A percentile compares a stretch with the other conserved stretches of the same genome.
These are phyloP conservation scores for Aspergillus unguis DNA, from an alignment of 2,329 filamentous ascomycete genomes.

Conservation along the genomic window DNA sequence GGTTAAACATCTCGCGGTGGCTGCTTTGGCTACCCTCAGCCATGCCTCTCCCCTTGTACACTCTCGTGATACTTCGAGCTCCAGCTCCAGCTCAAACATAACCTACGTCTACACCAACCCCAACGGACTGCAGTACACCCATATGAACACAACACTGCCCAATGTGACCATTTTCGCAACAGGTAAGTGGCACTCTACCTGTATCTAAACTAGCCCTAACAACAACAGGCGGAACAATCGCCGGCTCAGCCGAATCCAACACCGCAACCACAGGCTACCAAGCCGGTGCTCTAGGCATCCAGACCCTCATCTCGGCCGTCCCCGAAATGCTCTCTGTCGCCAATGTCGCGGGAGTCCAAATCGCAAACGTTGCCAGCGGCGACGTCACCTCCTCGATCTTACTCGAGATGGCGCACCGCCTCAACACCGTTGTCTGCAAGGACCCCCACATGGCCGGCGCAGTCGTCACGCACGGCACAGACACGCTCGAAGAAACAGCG, in stretches of 20 bases:
- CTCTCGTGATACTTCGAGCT: conserved; percentile 17
- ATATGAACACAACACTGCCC: conserved; percentile 25
- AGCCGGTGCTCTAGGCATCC: conserved; percentile 23
- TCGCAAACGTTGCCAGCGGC: conserved; percentile 27
- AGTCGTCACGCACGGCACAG: conserved; percentile 61
- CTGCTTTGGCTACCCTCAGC: conserved; percentile 17
- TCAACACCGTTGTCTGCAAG: conserved; percentile 23
- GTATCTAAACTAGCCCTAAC: not conserved
- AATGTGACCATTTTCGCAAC: conserved; percentile 27
- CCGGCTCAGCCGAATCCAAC: conserved; percentile 23
- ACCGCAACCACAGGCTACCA: conserved; percentile 28
- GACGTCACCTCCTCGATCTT: conserved; percentile 25
- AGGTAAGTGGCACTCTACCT: conserved; percentile 6
- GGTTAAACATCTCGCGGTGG: conserved; percentile 17
- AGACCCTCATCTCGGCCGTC: conserved; percentile 24
- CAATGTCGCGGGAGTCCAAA: conserved; percentile 28
- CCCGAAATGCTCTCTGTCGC: conserved; percentile 26
- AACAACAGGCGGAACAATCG: conserved; percentile 24
- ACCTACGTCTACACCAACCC: conserved; percentile 24
- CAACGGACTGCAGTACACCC: conserved; percentile 26
- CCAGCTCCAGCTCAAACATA: conserved; percentile 18
- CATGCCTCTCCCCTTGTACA: conserved; percentile 23
- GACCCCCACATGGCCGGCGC: conserved; percentile 24
- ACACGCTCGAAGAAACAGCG: conserved; percentile 62
- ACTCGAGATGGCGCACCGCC: conserved; percentile 20